Percentiles rank a stretch among this genome's conserved stretches.
Conservation (phyloP, 805 yeast species). For the Saccharomycodes ludwigii region DNA sequence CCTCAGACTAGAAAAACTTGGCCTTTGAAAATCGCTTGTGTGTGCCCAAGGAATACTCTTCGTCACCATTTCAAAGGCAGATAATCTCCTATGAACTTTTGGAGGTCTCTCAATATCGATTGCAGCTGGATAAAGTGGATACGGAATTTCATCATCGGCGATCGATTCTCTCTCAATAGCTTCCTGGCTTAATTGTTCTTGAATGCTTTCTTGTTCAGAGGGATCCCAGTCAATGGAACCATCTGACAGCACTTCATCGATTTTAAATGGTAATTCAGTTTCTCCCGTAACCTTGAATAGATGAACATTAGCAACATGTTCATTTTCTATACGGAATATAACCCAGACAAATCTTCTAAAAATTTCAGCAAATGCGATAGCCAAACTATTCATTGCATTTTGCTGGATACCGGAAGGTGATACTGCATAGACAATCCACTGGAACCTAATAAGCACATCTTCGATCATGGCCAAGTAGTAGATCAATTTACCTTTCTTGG, state of each 20-base stretch:
- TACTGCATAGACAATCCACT: conserved; percentile 83
- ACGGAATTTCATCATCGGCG: conserved; percentile 4
- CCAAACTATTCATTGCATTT: conserved; percentile 75
- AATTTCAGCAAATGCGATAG: conserved; percentile 72
- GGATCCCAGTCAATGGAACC: too few species aligned
- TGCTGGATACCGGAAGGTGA: conserved; percentile 72
- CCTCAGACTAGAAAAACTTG: conserved; percentile 14
- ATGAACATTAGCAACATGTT: conserved; percentile 83
- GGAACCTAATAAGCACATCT: conserved; percentile 70
- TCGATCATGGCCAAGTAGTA: conserved; percentile 66
- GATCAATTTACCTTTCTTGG: conserved; percentile 24
- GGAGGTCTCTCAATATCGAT: neutral
- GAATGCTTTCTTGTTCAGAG: too few species aligned
- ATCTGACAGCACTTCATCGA: conserved; percentile 16
- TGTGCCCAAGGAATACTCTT: conserved; percentile 63
- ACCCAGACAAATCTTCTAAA: conserved; percentile 82
- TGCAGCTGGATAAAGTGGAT: neutral
- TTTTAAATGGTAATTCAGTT: conserved; percentile 68
- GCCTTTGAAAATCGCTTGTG: conserved; percentile 73
- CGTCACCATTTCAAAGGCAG: conserved; percentile 32
- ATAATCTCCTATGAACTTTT: conserved; percentile 10
- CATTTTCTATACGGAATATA: conserved; percentile 88
- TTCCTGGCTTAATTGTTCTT: too few species aligned
- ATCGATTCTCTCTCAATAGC: conserved; percentile 4
- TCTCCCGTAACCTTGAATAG: conserved; percentile 82